These are phyloP conservation scores for Rhizopus microsporus DNA, from an alignment of 371 early-diverging fungal species.

Conservation along the genomic window DNA sequence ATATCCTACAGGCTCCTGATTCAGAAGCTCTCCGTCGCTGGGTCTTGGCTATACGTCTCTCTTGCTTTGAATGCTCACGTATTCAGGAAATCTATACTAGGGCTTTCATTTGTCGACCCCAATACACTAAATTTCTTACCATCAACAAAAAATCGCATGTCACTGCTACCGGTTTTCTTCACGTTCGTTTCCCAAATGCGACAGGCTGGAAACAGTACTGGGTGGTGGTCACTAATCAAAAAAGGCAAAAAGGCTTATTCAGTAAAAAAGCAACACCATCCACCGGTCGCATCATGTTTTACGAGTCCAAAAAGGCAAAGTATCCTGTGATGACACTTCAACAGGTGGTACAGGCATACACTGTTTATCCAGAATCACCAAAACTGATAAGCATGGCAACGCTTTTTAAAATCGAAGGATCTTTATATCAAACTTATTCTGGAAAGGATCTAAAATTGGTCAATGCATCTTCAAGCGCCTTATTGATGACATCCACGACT, in stretches of 20 bases:
- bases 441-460: slow-evolving; percentile 22
- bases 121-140: neutral
- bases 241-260: slow-evolving; percentile 54
- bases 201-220: slow-evolving; percentile 68
- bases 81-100: slow-evolving; percentile 78
- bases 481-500: slow-evolving; percentile 45
- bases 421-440: slow-evolving; percentile 18
- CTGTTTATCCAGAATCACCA: slow-evolving; percentile 68
- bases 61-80: slow-evolving; percentile 75
- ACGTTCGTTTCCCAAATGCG: slow-evolving; percentile 64
- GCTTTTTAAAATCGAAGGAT: slow-evolving; percentile 48
- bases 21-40: slow-evolving; percentile 22
- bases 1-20: slow-evolving; percentile 55
- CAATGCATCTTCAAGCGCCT: slow-evolving; percentile 26
- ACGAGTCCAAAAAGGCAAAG: slow-evolving; percentile 59
- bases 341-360: slow-evolving; percentile 70
- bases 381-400: slow-evolving; percentile 45
- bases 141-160: neutral
- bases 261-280: slow-evolving; percentile 54
- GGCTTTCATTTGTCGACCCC: slow-evolving; percentile 53
- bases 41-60: slow-evolving; percentile 52
- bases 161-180: slow-evolving; percentile 44
- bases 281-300: slow-evolving; percentile 60
- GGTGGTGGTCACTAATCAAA: slow-evolving; percentile 58
- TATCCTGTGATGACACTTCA: slow-evolving; percentile 57